phyloP scores from a whole-genome alignment of 2,329 filamentous ascomycete species.

The Epichloe sylvatica region DNA sequence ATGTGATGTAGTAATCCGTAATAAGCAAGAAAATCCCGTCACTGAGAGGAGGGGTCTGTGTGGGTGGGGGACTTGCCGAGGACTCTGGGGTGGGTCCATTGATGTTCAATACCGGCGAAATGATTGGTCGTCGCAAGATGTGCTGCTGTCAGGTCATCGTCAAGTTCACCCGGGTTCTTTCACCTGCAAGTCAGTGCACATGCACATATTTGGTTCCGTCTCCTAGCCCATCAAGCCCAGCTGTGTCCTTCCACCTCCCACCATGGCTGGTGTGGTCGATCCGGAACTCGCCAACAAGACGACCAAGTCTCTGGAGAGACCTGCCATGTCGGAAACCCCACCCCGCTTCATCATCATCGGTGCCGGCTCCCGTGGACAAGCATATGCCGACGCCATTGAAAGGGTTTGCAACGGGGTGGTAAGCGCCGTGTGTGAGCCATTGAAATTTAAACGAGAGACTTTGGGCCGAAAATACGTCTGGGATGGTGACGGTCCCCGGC shows the following conservation, averaged over 20 bases:
- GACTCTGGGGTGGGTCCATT: neutral
- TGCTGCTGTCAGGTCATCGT: too few relatives aligned
- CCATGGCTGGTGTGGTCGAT: constrained; percentile 11
- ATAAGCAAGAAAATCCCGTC: too few relatives aligned
- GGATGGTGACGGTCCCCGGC: constrained; percentile 33
- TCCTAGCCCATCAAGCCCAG: neutral
- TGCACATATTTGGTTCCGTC: neutral
- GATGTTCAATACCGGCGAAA: constrained; percentile 7
- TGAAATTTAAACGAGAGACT: constrained; percentile 57
- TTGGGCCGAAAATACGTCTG: constrained; percentile 65
- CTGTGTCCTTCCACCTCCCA: neutral
- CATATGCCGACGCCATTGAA: constrained; percentile 57
- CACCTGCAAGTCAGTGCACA: too few relatives aligned
- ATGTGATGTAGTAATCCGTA: too few relatives aligned
- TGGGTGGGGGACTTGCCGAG: too few relatives aligned
- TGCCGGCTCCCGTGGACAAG: constrained; percentile 63
- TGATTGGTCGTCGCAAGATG: constrained; percentile 4
- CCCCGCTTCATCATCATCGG: constrained; percentile 68
- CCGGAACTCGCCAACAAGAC: constrained; percentile 13
- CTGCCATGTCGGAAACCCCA: constrained; percentile 32
- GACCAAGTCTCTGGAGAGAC: constrained; percentile 23
- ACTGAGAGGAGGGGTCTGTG: too few relatives aligned
- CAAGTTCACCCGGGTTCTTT: too few relatives aligned
- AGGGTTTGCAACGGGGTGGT: constrained; percentile 54
- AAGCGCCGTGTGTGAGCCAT: constrained; percentile 67